Evolutionary conservation across 805 yeast genomes (phyloP).

Genomic region (Metschnikowia baotianmanensis): DNA sequence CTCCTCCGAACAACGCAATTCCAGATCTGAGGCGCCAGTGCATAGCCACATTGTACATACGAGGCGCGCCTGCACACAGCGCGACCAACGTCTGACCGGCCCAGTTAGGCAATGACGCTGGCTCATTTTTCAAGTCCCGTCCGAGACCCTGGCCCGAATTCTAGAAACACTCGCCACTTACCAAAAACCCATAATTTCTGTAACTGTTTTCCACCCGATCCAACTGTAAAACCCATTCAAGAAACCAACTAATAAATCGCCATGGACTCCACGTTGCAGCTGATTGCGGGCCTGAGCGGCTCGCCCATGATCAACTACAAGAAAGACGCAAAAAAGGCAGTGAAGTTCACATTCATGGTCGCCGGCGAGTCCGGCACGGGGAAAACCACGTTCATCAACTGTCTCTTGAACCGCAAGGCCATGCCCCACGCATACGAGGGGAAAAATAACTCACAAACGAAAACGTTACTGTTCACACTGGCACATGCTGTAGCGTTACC

Average conservation of each 20-base stretch:
- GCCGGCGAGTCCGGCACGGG: conserved; percentile 78
- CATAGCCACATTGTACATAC: too few relatives aligned
- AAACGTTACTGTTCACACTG: conserved; percentile 55
- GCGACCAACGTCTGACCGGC: too few relatives aligned
- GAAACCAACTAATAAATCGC: too few relatives aligned
- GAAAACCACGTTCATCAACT: conserved; percentile 71
- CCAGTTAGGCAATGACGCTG: too few relatives aligned
- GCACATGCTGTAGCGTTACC: conserved; percentile 55
- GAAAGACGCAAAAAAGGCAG: conserved; percentile 69
- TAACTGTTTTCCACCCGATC: not conserved
- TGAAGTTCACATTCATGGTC: conserved; percentile 70
- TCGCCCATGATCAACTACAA: conserved; percentile 51
- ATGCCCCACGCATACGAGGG: conserved; percentile 56
- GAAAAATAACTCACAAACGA: conserved; percentile 31
- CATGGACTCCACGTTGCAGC: conserved; percentile 26
- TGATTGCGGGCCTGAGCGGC: conserved; percentile 26
- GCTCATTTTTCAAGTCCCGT: too few relatives aligned
- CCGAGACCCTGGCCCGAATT: too few relatives aligned
- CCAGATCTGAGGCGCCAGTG: too few relatives aligned
- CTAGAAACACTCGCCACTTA: too few relatives aligned
- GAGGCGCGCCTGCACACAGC: too few relatives aligned
- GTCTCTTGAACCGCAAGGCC: conserved; percentile 60
- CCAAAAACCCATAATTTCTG: too few relatives aligned
- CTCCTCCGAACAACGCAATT: too few relatives aligned
- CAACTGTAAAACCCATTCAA: not conserved